Base-by-base conservation (phyloP, 164 flowering plant genomes). In the Kalanchoe fedtschenkoi region DNA sequence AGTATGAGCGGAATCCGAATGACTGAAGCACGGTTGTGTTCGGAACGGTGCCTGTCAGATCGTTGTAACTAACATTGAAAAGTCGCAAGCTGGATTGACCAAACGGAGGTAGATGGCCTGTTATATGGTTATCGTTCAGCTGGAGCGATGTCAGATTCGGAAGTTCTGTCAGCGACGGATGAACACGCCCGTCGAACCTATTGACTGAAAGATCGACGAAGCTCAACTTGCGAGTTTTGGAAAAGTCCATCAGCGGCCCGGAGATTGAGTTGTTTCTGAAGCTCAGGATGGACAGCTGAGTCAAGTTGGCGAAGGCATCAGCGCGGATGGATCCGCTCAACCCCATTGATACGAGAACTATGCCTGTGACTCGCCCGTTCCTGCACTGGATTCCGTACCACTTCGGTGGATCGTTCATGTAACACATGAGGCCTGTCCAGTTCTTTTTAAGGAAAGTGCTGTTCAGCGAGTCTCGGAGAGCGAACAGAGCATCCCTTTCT, bases 51-150 rank as follows among this genome's bases (percentile, higher is more conserved):
- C 87, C 84, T 1, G 60, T 65, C 16, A 82, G 81, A 22, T 75
- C 33, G 62, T 82, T 85, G 65, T 79, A 43, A 1, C 87, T 82
- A 38, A 82, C 79, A 66, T 82, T 78, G 69, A 82, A 71, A 6
- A 41, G 66, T 57, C 10, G 66, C 68, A 84, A 69, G 63, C 72
- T 68, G 1, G 66, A 7, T 41, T 82, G 87, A 34, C 65, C 57
- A 37, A 84, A 71, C 4, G 43, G 65, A 0, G 81, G 87, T 34
- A 82, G 70, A 6, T 53, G 19, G 7, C 81, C 87, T 1, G 63
- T 72, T 62, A 84, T 61, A 8, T 33, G 33, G 68, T 82, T 84
- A 10, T 65, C 65, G 32, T 80, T 78, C 51, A 84, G 80, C 62
- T 66, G 76, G 57, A 84, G 47, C 7, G 80, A 70, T 61, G 66